Conservation (phyloP, 352 stramenopile species). For the Blastocystis sp. region DNA sequence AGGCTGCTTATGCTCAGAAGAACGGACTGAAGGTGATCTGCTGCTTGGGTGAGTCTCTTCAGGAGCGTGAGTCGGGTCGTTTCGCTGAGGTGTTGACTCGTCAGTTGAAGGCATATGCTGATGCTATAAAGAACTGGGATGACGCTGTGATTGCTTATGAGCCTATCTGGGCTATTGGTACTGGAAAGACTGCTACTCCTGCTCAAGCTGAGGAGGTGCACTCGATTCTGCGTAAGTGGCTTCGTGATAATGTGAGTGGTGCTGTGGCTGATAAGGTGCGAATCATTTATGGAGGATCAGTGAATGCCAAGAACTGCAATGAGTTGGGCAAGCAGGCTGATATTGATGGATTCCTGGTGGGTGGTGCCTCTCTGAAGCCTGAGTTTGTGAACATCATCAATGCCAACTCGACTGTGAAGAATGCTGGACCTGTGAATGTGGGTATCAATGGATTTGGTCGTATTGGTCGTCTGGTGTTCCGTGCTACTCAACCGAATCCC, state of each 20-base stretch:
- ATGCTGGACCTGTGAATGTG: conserved; percentile 74
- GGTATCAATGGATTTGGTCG: conserved; percentile 97
- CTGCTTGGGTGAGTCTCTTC: conserved; percentile 90
- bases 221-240: conserved; percentile 83
- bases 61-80: conserved; percentile 79
- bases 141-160: conserved; percentile 93
- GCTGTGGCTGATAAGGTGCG: conserved; percentile 81
- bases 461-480: conserved; percentile 91
- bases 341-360: conserved; percentile 97
- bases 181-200: conserved; percentile 89
- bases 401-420: conserved; percentile 67
- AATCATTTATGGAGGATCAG: conserved; percentile 93
- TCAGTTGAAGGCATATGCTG: conserved; percentile 82
- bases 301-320: conserved; percentile 81
- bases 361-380: conserved; percentile 87
- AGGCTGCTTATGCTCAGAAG: conserved; percentile 82
- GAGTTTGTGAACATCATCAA: conserved; percentile 96
- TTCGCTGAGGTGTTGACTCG: conserved; percentile 85
- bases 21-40: conserved; percentile 88
- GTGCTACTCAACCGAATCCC: conserved; percentile 77
- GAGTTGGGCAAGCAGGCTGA: conserved; percentile 85
- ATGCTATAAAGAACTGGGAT: conserved; percentile 81
- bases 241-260: conserved; percentile 81
- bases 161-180: conserved; percentile 93
- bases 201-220: conserved; percentile 95